Evolutionary conservation across 1,139 yeast species (phyloP).

Genomic region (Debaryomyces subglobosus): DNA sequence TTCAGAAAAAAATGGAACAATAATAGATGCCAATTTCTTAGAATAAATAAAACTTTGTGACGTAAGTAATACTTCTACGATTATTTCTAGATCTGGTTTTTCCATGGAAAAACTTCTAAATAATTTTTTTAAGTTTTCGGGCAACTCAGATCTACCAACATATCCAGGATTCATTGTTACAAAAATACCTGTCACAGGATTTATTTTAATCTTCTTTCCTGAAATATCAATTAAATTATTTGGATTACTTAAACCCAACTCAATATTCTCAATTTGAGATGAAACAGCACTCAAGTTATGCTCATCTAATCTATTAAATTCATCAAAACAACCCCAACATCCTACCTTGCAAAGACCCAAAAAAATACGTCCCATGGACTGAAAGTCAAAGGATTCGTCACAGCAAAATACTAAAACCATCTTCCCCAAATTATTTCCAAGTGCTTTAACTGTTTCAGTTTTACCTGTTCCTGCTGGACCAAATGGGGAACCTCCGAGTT

Average conservation of each 20-base stretch:
- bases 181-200: slow-evolving; percentile 69
- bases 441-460: slow-evolving; percentile 86
- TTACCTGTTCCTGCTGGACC: slow-evolving; percentile 99
- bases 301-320: slow-evolving; percentile 80
- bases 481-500: slow-evolving; percentile 86
- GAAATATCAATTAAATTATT: slow-evolving; percentile 46
- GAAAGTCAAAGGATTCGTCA: slow-evolving; percentile 86
- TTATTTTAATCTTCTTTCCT: slow-evolving; percentile 47
- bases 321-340: slow-evolving; percentile 97
- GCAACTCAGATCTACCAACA: slow-evolving; percentile 78
- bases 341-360: slow-evolving; percentile 86
- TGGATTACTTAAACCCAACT: slow-evolving; percentile 45
- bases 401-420: slow-evolving; percentile 88
- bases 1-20: slow-evolving; percentile 60
- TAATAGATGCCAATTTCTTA: slow-evolving; percentile 41
- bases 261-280: slow-evolving; percentile 76
- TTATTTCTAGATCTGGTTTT: slow-evolving; percentile 68
- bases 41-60: slow-evolving; percentile 72
- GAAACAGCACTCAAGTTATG: slow-evolving; percentile 83
- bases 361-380: slow-evolving; percentile 76
- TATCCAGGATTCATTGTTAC: slow-evolving; percentile 93
- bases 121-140: slow-evolving; percentile 81
- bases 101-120: slow-evolving; percentile 79
- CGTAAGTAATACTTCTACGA: slow-evolving; percentile 71
- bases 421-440: slow-evolving; percentile 79